Evolutionary conservation across 2,329 filamentous ascomycete species (phyloP).

Genomic region (Clonostachys rosea): DNA sequence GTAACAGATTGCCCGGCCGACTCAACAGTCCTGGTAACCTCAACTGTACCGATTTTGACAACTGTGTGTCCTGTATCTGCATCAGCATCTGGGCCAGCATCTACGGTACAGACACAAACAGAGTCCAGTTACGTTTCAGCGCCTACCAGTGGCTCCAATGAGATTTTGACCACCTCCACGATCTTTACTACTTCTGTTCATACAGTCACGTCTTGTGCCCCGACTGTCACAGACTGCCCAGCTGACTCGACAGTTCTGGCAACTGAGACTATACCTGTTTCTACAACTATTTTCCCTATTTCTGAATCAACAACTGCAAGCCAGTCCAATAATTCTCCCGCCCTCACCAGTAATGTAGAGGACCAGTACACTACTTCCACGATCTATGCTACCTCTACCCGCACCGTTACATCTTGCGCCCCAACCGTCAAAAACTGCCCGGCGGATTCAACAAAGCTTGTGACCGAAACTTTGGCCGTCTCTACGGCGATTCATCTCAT

Average conservation of each 20-base stretch:
- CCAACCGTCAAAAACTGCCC: slow-evolving; percentile 55
- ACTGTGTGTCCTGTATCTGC: neutral
- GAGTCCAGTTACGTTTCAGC: too few species aligned
- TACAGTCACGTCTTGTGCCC: neutral
- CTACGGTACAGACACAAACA: too few species aligned
- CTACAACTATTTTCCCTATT: neutral
- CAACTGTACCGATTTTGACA: slow-evolving; percentile 6
- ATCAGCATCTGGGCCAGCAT: neutral
- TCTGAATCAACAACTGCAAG: too few species aligned
- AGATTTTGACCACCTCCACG: neutral
- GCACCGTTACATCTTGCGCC: slow-evolving; percentile 55
- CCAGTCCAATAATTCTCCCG: too few species aligned
- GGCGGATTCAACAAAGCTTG: slow-evolving; percentile 9
- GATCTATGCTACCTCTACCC: slow-evolving; percentile 48
- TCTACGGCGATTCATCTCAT: too few species aligned
- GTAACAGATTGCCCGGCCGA: neutral
- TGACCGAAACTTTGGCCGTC: too few species aligned
- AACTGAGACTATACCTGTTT: slow-evolving; percentile 8
- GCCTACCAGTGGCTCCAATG: too few species aligned
- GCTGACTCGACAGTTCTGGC: neutral
- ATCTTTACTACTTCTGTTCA: neutral
- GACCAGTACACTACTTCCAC: slow-evolving; percentile 22
- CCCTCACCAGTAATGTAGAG: too few species aligned
- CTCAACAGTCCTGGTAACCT: slow-evolving; percentile 1
- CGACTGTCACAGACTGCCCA: neutral